Conservation (phyloP, 495 filamentous ascomycete species). For the Pyronema omphalodes region DNA sequence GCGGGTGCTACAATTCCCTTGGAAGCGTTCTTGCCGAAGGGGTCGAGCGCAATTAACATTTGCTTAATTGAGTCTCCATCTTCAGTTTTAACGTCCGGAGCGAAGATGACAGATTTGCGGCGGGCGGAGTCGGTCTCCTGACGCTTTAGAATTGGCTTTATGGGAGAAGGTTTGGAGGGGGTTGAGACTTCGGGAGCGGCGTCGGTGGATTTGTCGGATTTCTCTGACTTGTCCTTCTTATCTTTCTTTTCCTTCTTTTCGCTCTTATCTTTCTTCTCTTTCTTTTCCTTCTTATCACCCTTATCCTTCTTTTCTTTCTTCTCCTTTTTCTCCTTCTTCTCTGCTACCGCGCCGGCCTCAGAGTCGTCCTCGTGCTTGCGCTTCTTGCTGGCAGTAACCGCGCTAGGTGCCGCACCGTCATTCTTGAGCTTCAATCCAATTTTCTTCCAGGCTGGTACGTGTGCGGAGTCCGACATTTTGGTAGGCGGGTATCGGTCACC, state of each 20-base stretch:
- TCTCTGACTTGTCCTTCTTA: background rate
- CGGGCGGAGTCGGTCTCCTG: background rate
- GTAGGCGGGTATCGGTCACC: too few species aligned
- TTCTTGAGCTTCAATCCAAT: slow-evolving; percentile 27
- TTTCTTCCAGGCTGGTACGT: slow-evolving; percentile 10
- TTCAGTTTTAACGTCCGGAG: slow-evolving; percentile 14
- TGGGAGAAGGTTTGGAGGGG: background rate
- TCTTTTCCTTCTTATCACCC: background rate
- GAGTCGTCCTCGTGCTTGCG: slow-evolving; percentile 8
- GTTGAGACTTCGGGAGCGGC: background rate
- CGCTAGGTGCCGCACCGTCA: slow-evolving; percentile 23
- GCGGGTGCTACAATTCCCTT: background rate
- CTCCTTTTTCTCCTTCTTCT: background rate
- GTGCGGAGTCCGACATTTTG: background rate
- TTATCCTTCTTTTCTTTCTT: background rate
- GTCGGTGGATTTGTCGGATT: background rate
- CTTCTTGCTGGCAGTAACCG: slow-evolving; percentile 4
- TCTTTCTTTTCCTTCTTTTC: slow-evolving; percentile 5
- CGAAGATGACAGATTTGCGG: slow-evolving; percentile 21
- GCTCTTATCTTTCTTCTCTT: slow-evolving; percentile 4
- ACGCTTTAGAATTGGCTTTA: background rate
- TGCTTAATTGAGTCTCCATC: slow-evolving; percentile 14
- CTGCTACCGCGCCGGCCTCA: background rate
- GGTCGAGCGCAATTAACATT: slow-evolving; percentile 13
- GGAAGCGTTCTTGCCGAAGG: slow-evolving; percentile 8